Conservation (phyloP, 345 rosid species). For the Passiflora organensis region DNA sequence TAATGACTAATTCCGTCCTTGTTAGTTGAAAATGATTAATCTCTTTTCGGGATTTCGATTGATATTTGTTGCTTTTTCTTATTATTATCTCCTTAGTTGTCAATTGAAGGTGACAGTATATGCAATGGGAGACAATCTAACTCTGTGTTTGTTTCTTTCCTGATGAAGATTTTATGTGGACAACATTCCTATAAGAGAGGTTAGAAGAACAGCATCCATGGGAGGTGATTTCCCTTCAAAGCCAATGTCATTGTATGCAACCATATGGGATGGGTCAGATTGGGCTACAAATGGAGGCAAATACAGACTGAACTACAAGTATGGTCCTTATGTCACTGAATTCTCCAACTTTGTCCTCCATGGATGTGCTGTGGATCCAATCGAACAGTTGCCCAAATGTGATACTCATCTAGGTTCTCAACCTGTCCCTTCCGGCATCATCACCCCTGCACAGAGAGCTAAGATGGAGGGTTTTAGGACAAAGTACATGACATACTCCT, state of each 20-base stretch:
- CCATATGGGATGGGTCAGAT: constrained; percentile 92
- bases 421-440: constrained; percentile 29
- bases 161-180: constrained; percentile 67
- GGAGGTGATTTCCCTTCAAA: constrained; percentile 88
- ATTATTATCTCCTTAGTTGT: no score
- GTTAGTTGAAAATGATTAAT: no score
- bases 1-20: no score
- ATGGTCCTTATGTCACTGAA: constrained; percentile 64
- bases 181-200: constrained; percentile 70
- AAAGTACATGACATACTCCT: constrained; percentile 85
- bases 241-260: constrained; percentile 92
- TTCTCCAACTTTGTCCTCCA: constrained; percentile 73
- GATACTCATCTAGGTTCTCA: constrained; percentile 33
- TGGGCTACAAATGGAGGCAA: constrained; percentile 99
- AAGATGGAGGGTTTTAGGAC: constrained; percentile 64
- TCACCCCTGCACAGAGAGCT: constrained; percentile 40
- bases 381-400: constrained; percentile 51
- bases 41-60: no score
- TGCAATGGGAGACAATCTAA: no score
- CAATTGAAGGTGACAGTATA: no score
- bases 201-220: constrained; percentile 59
- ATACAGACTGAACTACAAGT: constrained; percentile 86
- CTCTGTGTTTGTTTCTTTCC: background rate
- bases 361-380: constrained; percentile 84
- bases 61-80: no score